phyloP scores from a whole-genome alignment of 2,329 filamentous ascomycete species.

The Aureobasidium pullulans region DNA sequence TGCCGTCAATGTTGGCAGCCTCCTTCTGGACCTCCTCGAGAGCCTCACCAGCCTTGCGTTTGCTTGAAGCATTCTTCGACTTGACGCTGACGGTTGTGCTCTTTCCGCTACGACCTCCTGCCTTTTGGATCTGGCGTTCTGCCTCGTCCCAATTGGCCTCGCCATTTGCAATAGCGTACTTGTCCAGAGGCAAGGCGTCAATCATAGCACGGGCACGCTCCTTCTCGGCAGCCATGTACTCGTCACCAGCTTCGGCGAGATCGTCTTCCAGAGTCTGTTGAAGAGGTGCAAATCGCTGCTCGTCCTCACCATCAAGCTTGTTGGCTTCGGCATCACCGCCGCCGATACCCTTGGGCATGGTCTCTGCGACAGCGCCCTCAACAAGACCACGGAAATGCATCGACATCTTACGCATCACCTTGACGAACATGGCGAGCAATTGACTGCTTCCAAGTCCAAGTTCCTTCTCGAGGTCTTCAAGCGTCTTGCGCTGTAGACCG shows the following conservation, averaged over 20 bases:
- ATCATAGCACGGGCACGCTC: conserved; percentile 83
- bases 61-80: conserved; percentile 24
- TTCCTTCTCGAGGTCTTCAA: conserved; percentile 75
- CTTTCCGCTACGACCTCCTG: conserved; percentile 33
- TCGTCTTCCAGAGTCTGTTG: conserved; percentile 69
- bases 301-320: conserved; percentile 46
- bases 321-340: conserved; percentile 55
- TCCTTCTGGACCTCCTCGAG: conserved; percentile 30
- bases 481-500: conserved; percentile 81
- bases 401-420: conserved; percentile 83
- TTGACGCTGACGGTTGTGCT: conserved; percentile 65
- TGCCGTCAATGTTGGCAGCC: conserved; percentile 21
- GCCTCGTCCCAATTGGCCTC: conserved; percentile 50
- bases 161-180: conserved; percentile 47
- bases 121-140: conserved; percentile 63
- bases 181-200: conserved; percentile 80
- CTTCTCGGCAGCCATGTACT: conserved; percentile 62
- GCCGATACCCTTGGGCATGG: conserved; percentile 36
- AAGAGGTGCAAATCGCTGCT: conserved; percentile 60
- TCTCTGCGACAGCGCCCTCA: conserved; percentile 54
- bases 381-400: conserved; percentile 69
- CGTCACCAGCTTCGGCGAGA: conserved; percentile 72
- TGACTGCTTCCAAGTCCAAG: conserved; percentile 67
- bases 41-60: conserved; percentile 31
- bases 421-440: conserved; percentile 93